phyloP scores from a whole-genome alignment of 2,329 filamentous ascomycete genomes.

The Aspergillus sergii region DNA sequence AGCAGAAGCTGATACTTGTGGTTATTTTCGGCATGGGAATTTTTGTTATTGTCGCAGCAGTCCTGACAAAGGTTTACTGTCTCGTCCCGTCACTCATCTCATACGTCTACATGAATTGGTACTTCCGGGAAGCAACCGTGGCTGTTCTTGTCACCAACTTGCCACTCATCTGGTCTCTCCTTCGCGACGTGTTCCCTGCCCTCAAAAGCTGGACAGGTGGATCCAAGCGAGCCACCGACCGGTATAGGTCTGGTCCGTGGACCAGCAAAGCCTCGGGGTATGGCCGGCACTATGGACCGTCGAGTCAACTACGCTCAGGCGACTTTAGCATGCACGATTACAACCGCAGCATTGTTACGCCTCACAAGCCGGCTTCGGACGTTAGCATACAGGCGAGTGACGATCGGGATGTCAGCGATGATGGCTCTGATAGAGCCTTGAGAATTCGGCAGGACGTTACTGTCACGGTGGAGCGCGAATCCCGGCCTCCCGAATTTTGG shows the following conservation, averaged over 20 bases:
- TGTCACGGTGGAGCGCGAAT: slow-evolving; percentile 28
- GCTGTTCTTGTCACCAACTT: slow-evolving; percentile 55
- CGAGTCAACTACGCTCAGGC: slow-evolving; percentile 30
- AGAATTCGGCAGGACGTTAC: slow-evolving; percentile 45
- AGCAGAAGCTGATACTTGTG: slow-evolving; percentile 47
- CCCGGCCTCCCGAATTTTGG: slow-evolving; percentile 17
- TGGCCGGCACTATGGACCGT: slow-evolving; percentile 29
- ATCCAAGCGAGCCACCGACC: slow-evolving; percentile 36
- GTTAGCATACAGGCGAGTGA: slow-evolving; percentile 30
- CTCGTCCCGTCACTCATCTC: slow-evolving; percentile 45
- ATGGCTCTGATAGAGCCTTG: slow-evolving; percentile 39
- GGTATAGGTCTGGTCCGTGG: slow-evolving; percentile 37
- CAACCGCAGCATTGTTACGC: slow-evolving; percentile 27
- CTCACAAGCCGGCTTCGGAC: slow-evolving; percentile 33
- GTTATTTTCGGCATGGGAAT: slow-evolving; percentile 49
- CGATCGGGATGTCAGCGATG: slow-evolving; percentile 37
- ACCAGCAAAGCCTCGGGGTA: slow-evolving; percentile 31
- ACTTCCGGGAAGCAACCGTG: slow-evolving; percentile 49
- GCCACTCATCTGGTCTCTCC: slow-evolving; percentile 54
- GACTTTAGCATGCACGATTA: slow-evolving; percentile 37
- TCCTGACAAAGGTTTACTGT: slow-evolving; percentile 54
- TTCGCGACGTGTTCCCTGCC: slow-evolving; percentile 51
- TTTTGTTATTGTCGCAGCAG: slow-evolving; percentile 52
- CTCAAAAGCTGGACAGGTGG: slow-evolving; percentile 45
- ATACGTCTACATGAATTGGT: slow-evolving; percentile 52